These are phyloP conservation scores for Chionographis japonica DNA, from an alignment of 106 monocot species.

Conservation along the genomic window DNA sequence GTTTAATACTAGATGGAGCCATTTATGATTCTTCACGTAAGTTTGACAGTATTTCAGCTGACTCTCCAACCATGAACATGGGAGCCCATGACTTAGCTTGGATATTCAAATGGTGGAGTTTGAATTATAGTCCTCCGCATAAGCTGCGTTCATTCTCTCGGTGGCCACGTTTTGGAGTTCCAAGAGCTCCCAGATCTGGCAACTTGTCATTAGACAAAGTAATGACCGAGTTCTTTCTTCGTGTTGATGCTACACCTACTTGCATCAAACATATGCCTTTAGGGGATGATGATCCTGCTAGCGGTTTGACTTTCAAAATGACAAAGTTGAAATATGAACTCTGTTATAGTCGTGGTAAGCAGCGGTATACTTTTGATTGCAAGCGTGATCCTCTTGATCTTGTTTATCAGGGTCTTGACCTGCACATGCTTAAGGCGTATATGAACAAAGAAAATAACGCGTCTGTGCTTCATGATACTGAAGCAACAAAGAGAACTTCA, in stretches of 20 bases:
- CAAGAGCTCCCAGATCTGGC: conserved; percentile 68
- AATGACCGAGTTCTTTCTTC: conserved; percentile 75
- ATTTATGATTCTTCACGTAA: conserved; percentile 23
- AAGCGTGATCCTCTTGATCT: conserved; percentile 81
- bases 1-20: conserved; percentile 12
- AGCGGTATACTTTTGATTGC: conserved; percentile 75
- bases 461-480: conserved; percentile 29
- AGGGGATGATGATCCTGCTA: conserved; percentile 81
- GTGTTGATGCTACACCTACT: conserved; percentile 71
- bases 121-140: conserved; percentile 73
- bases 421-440: conserved; percentile 59
- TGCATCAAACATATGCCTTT: conserved; percentile 74
- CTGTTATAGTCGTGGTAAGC: conserved; percentile 85
- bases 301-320: conserved; percentile 69
- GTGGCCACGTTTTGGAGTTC: conserved; percentile 86
- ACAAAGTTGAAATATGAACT: conserved; percentile 74
- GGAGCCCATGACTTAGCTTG: conserved; percentile 85
- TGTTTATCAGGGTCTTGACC: conserved; percentile 86
- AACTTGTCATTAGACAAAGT: conserved; percentile 89
- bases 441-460: conserved; percentile 31
- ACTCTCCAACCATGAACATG: conserved; percentile 59
- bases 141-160: conserved; percentile 83
- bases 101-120: conserved; percentile 85
- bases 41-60: conserved; percentile 13
- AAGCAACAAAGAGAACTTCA: conserved; percentile 14